These are phyloP conservation scores for Tricholoma furcatifolium DNA, from an alignment of 768 basidiomycete species.

Conservation along the genomic window DNA sequence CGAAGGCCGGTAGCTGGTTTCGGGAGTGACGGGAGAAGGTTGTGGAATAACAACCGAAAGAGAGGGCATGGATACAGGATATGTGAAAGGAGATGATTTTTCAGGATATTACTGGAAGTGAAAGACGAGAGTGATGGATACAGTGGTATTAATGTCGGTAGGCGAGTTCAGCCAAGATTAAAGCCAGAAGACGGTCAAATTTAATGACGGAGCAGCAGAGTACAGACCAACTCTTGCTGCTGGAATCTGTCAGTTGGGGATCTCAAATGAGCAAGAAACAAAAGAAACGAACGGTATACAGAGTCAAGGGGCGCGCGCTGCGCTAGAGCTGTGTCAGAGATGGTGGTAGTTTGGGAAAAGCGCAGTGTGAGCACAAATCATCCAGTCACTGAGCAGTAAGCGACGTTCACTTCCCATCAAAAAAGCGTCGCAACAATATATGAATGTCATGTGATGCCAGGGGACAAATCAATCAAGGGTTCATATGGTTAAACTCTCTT, in stretches of 20 bases:
- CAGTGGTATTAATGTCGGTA: background rate
- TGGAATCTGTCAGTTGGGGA: background rate
- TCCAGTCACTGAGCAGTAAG: constrained; percentile 14
- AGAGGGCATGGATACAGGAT: constrained; percentile 20
- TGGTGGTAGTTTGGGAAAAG: constrained; percentile 10
- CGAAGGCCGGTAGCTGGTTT: constrained; percentile 25
- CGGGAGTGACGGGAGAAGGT: constrained; percentile 26
- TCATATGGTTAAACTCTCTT: background rate
- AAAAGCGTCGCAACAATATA: constrained; percentile 10
- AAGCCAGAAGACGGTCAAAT: background rate
- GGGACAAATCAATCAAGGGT: background rate
- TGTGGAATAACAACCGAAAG: constrained; percentile 27
- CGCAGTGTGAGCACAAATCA: constrained; percentile 5
- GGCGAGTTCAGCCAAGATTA: background rate
- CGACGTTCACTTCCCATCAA: constrained; percentile 13
- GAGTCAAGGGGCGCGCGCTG: constrained; percentile 13
- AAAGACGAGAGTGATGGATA: constrained; percentile 1
- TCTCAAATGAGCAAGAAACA: background rate
- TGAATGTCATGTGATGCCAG: constrained; percentile 12
- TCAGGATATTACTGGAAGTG: background rate
- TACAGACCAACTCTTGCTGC: background rate
- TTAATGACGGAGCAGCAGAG: background rate
- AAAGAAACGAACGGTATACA: background rate
- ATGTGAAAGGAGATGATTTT: background rate
- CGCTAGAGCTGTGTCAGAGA: constrained; percentile 11